Evolutionary conservation across 2,329 filamentous ascomycete genomes (phyloP), one percentile per base, ranked within the genome.

Genomic region (Bipolaris oryzae): DNA sequence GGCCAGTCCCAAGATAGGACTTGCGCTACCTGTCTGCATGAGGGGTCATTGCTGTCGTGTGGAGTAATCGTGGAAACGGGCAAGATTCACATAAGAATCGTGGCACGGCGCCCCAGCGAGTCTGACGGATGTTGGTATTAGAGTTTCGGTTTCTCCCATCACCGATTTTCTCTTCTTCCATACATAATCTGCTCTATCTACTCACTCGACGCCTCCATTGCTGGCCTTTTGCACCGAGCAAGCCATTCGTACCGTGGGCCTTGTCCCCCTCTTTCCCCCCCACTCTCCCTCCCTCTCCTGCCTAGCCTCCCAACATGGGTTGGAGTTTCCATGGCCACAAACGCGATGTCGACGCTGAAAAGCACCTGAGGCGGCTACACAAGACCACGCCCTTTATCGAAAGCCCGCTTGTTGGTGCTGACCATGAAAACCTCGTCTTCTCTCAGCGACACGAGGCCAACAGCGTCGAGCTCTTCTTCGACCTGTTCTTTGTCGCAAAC

Each of bases 401-500:
- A 55, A 71, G 70, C 18, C 75, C 74, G 18, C 64, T 76, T 20
- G 61, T 58, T 7, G 75, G 75, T 34, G 75, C 75, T 55, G 73
- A 76, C 48, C 65, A 72, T 42, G 66, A 75, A 38, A 55, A 67
- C 2, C 69, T 75, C 37, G 72, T 76, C 45, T 76, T 77, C 51
- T 71, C 69, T 21, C 74, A 77, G 58, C 66, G 74, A 9, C 73
- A 76, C 55, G 75, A 77, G 61, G 75, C 75, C n/a, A 75, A 73
- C 50, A 72, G 73, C 23, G 63, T 74, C 16, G 75, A 77, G 50
- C 64, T 77, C 7, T 77, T 76, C 60, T 77, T 76, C 41, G 67
- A 70, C 49, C 50, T 70, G 15, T 70, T 70, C 59, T 70, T 70
- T 49, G 67, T 69, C 16, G 75, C 75, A 42, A 77, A 77, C 50